A percentile compares a stretch with the other conserved stretches of the same genome.
phyloP scores from a whole-genome alignment of 768 basidiomycete species.

The Calvatia gigantea region DNA sequence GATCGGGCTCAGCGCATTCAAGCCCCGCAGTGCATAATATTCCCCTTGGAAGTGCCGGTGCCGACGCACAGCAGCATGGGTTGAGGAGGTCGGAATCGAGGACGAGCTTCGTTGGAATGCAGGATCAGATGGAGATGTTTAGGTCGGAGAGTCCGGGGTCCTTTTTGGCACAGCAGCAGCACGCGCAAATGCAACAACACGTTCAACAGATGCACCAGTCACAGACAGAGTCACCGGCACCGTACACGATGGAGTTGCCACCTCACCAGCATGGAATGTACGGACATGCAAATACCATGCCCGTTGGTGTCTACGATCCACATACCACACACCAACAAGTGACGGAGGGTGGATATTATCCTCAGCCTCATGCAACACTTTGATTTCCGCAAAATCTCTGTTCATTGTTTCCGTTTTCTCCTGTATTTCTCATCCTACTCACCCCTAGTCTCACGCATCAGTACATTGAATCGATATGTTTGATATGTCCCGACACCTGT shows the following conservation, averaged over 20 bases:
- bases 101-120: constrained; percentile 30
- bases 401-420: neutral
- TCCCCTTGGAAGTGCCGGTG: constrained; percentile 28
- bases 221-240: constrained; percentile 36
- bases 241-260: constrained; percentile 35
- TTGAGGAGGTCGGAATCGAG: constrained; percentile 39
- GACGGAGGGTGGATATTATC: constrained; percentile 23
- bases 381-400: constrained; percentile 5
- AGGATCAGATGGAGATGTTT: constrained; percentile 40
- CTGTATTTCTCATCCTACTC: neutral
- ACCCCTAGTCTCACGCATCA: neutral
- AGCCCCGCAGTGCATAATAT: constrained; percentile 41
- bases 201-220: constrained; percentile 32
- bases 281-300: constrained; percentile 21
- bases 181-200: neutral
- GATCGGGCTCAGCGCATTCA: constrained; percentile 39
- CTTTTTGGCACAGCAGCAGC: constrained; percentile 15
- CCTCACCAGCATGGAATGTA: constrained; percentile 15
- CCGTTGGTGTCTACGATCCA: constrained; percentile 14
- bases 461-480: neutral
- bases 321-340: constrained; percentile 16
- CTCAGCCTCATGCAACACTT: constrained; percentile 24
- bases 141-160: constrained; percentile 17
- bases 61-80: constrained; percentile 28
- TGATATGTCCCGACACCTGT: neutral